A percentile compares a stretch with the other conserved stretches of the same genome.
Conservation (phyloP, 768 basidiomycete species). For the Tulasnella sp. region DNA sequence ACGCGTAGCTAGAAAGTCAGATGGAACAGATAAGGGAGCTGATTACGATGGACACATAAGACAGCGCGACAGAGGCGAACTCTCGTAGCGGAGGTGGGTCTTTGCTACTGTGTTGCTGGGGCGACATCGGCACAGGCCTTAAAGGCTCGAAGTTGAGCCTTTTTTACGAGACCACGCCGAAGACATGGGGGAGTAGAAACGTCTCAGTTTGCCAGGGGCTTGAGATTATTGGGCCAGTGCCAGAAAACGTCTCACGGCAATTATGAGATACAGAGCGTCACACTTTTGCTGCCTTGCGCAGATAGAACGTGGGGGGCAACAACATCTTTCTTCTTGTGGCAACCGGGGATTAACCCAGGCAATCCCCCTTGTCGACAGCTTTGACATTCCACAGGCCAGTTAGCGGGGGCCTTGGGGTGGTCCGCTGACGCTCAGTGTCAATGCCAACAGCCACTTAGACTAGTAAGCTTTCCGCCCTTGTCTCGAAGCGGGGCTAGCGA, state of each 20-base stretch:
- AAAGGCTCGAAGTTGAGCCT: conserved; percentile 3
- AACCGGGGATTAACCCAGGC: neutral
- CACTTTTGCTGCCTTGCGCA: neutral
- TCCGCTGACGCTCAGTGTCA: neutral
- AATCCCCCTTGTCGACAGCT: neutral
- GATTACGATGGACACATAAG: neutral
- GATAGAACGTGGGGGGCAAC: neutral
- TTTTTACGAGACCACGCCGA: neutral
- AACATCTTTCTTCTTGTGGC: neutral
- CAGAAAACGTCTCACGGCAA: conserved; percentile 9
- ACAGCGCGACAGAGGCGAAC: conserved; percentile 1
- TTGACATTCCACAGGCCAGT: neutral
- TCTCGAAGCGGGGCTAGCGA: neutral
- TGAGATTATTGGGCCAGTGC: neutral
- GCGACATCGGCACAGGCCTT: neutral
- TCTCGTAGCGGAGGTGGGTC: neutral
- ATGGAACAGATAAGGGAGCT: neutral
- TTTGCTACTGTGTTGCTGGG: neutral
- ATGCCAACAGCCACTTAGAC: neutral
- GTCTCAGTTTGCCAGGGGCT: conserved; percentile 13
- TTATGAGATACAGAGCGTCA: neutral
- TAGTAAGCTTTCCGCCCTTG: neutral
- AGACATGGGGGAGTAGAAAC: neutral
- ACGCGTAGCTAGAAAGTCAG: neutral
- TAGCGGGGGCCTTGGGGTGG: neutral